Base-by-base conservation (phyloP, 1,284 basidiomycete genomes). In the Ceratobasidium sp. region DNA sequence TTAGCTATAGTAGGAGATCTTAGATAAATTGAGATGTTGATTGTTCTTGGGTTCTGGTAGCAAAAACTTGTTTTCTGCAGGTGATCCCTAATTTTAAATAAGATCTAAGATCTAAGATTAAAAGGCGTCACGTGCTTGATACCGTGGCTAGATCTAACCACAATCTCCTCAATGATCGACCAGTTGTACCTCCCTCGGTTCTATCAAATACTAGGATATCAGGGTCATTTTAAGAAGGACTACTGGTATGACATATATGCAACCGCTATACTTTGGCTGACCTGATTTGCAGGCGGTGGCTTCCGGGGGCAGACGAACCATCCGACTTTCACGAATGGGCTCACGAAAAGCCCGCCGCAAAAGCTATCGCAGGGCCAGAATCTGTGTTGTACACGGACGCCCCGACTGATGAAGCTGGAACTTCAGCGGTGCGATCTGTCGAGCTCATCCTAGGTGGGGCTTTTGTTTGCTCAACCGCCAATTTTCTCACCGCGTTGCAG, bases 131-230 rank as follows among this genome's bases (percentile, higher is more conserved):
- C 54, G 54, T 56, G 54, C 15, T 15, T 62, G 26, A 38, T n/a
- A 38, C 17, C 38, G 61, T 62, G 61, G 61, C 61, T 62, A 62
- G 42, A 7, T n/a, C n/a, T 62, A 62, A 62, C 61, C 61, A 62
- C 61, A 17, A 62, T 38, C 12, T 42, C 5, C 61, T 33, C 61
- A 62, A 48, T 48, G 46, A 17, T 17, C 10, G 46, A 48, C 20
- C 46, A 13, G 13, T 38, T 69, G 48, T 48, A 69, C 40, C 15
- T 28, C 13, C 44, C 67, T 5, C 26, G 26, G 4, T 71, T 74
- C 46, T 74, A 74, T 52, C 71, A 74, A 23, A 54, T 74, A 10
- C n/a, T 64, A 5, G 71, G 71, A 13, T 64, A 74, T 26, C 10
- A 52, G 33, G 71, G 71, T 3, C 71, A 74, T 40, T 62, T 74